phyloP scores from a whole-genome alignment of 441 rosid species.

The Erodium moschatum region DNA sequence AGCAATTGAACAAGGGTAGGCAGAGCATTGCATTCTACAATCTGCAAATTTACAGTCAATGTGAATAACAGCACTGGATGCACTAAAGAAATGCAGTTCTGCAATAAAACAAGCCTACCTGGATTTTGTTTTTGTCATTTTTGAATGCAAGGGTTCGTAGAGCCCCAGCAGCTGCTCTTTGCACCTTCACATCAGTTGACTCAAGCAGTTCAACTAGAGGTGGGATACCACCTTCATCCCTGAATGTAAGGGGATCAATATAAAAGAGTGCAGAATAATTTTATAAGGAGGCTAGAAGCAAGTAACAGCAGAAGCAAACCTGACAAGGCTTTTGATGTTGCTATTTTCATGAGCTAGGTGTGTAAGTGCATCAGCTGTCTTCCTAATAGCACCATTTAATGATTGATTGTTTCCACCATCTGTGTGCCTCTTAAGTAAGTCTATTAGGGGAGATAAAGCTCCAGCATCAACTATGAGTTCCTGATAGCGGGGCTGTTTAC shows the following conservation, averaged over 20 bases:
- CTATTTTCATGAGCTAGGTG: conserved; percentile 61
- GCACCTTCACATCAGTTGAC: conserved; percentile 46
- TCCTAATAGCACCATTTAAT: conserved; percentile 39
- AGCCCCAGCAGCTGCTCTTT: conserved; percentile 67
- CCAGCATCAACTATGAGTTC: conserved; percentile 59
- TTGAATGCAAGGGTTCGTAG: conserved; percentile 56
- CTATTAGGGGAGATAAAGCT: conserved; percentile 39
- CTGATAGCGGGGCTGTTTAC: conserved; percentile 47
- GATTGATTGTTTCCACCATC: conserved; percentile 22
- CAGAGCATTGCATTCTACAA: conserved; percentile 53
- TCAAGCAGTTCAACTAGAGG: conserved; percentile 54
- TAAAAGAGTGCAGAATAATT: conserved; percentile 11
- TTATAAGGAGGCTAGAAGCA: background rate
- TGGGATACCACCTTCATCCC: conserved; percentile 60
- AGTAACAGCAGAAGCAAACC: conserved; percentile 25
- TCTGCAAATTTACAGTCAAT: conserved; percentile 28
- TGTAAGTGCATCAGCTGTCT: conserved; percentile 57
- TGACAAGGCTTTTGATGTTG: conserved; percentile 41
- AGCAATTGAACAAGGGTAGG: conserved; percentile 60
- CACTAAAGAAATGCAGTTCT: background rate
- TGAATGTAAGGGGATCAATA: conserved; percentile 18
- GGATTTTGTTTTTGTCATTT: conserved; percentile 55
- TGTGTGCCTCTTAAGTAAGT: conserved; percentile 33
- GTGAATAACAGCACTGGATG: conserved; percentile 16
- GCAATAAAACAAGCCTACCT: conserved; percentile 28